These are phyloP conservation scores for Lepraria neglecta DNA, from an alignment of 495 filamentous ascomycete species.

Conservation along the genomic window DNA sequence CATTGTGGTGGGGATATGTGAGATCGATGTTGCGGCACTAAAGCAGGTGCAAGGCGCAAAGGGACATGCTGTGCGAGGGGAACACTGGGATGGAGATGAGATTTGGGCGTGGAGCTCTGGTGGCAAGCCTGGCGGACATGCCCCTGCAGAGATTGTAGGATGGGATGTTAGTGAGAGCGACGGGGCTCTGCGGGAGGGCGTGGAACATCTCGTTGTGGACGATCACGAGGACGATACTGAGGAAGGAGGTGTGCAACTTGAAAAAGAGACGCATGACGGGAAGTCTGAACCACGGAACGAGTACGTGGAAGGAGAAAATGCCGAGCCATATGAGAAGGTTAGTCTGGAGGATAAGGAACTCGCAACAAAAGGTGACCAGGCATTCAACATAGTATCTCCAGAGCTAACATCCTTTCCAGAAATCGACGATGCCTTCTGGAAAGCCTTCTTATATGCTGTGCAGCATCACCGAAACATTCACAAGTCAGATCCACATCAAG, in stretches of 20 bases:
- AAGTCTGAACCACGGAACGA: constrained; percentile 25
- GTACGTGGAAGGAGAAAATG: constrained; percentile 32
- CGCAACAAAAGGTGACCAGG: constrained; percentile 45
- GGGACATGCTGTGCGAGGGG: constrained; percentile 59
- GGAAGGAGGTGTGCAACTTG: constrained; percentile 40
- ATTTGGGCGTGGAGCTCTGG: constrained; percentile 58
- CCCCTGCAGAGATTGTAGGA: constrained; percentile 46
- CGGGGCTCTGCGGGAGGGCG: constrained; percentile 19
- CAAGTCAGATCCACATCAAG: constrained; percentile 45
- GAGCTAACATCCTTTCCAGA: constrained; percentile 38
- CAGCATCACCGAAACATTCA: constrained; percentile 48
- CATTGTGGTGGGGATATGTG: constrained; percentile 58
- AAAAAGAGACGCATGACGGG: constrained; percentile 28
- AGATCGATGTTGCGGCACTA: constrained; percentile 57
- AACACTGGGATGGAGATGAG: constrained; percentile 73
- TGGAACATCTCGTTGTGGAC: constrained; percentile 27
- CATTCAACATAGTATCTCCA: no score
- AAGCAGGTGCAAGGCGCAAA: constrained; percentile 56
- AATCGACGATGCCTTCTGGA: constrained; percentile 61
- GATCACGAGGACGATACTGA: constrained; percentile 35
- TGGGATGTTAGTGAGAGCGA: constrained; percentile 35
- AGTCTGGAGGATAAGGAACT: constrained; percentile 45
- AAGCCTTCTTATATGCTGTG: constrained; percentile 63
- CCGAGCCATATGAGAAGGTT: constrained; percentile 26
- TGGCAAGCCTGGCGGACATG: constrained; percentile 46